A percentile compares a stretch with the other conserved stretches of the same genome.
Evolutionary conservation across 2,329 filamentous ascomycete species (phyloP).

Genomic region (Sclerotinia glacialis): DNA sequence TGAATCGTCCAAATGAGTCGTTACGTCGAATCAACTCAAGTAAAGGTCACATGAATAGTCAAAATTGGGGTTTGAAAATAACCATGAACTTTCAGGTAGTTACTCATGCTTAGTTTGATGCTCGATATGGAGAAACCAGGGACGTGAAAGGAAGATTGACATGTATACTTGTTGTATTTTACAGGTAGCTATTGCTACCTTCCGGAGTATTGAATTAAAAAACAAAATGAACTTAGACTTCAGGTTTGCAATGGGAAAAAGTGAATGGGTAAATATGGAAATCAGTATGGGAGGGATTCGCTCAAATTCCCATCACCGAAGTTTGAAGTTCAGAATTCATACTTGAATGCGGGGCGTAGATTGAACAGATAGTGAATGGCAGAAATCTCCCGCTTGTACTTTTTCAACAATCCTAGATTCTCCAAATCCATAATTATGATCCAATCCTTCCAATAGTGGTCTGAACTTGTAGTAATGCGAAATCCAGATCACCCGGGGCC

Average conservation of each 20-base stretch:
- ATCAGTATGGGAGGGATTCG: not conserved
- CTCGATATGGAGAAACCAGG: not conserved
- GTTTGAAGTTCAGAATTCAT: not conserved
- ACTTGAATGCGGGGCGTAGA: not conserved
- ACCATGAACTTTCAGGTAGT: conserved; percentile 11
- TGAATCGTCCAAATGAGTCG: not conserved
- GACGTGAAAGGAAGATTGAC: not conserved
- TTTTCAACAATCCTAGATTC: not conserved
- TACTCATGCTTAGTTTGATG: not conserved
- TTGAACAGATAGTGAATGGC: not conserved
- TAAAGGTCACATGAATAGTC: not conserved
- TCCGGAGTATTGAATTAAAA: not conserved
- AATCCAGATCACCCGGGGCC: not conserved
- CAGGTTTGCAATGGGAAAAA: not conserved
- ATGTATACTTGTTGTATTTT: not conserved
- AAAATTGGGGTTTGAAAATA: not conserved
- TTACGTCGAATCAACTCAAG: not conserved
- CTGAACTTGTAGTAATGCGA: not conserved
- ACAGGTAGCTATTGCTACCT: not conserved
- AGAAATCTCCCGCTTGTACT: not conserved
- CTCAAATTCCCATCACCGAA: not conserved
- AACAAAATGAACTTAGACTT: not conserved
- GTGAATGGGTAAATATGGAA: not conserved
- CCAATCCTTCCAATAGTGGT: not conserved
- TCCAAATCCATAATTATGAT: not conserved